Percentiles rank a stretch among this genome's conserved stretches.
These are phyloP conservation scores for Kodamaea ohmeri DNA, from an alignment of 1,139 yeast genomes.

Conservation along the genomic window DNA sequence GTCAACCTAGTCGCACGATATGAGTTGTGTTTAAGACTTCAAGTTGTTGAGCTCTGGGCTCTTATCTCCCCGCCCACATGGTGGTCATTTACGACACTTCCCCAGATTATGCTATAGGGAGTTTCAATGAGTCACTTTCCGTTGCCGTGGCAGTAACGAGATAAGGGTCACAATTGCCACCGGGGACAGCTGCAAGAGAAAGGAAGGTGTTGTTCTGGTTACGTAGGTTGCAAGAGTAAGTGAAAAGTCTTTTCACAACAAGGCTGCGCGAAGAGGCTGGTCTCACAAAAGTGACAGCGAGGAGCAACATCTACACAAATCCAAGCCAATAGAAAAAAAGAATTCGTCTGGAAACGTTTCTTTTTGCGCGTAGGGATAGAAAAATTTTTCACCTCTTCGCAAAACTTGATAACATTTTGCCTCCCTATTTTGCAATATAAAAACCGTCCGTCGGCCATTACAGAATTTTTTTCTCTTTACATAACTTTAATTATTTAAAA, in stretches of 20 bases:
- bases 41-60: no score
- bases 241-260: neutral
- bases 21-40: no score
- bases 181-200: no score
- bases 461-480: constrained; percentile 1
- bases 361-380: constrained; percentile 3
- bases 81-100: no score
- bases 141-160: no score
- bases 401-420: constrained; percentile 6
- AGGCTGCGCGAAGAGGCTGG: neutral
- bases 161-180: no score
- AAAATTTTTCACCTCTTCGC: constrained; percentile 12
- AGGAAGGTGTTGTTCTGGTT: neutral
- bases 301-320: neutral
- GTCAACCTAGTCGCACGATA: no score
- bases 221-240: neutral
- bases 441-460: constrained; percentile 5
- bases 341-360: constrained; percentile 2
- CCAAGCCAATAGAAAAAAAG: constrained; percentile 2
- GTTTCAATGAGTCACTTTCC: no score
- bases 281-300: constrained; percentile 1
- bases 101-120: no score
- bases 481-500: constrained; percentile 11
- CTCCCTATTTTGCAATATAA: constrained; percentile 6
- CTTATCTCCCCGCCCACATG: no score